These are phyloP conservation scores for Nakaseomyces glabratus DNA, from an alignment of 1,139 yeast species.

Conservation along the genomic window DNA sequence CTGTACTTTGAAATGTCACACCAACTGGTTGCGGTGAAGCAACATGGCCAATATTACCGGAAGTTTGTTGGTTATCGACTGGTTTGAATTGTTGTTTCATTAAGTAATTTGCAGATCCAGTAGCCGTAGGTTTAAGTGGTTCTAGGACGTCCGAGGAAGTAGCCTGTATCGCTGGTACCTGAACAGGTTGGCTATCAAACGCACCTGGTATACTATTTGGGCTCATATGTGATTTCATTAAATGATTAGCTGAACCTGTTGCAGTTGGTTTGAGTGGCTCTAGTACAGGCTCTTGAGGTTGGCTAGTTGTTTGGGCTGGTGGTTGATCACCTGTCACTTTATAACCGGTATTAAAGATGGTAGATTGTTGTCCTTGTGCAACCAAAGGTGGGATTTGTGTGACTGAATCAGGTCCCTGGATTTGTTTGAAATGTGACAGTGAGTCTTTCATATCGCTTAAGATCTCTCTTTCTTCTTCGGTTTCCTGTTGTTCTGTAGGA, in stretches of 20 bases:
- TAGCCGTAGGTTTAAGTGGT: conserved; percentile 27
- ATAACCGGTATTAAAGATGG: conserved; percentile 5
- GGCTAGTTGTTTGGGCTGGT: conserved; percentile 20
- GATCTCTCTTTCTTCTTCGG: conserved; percentile 41
- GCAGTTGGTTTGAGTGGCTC: conserved; percentile 41
- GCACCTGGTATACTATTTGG: neutral
- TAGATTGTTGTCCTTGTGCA: conserved; percentile 16
- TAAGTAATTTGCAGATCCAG: conserved; percentile 28
- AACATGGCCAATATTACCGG: conserved; percentile 8
- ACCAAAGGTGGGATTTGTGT: conserved; percentile 37
- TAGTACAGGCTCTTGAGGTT: conserved; percentile 12
- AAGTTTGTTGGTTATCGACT: conserved; percentile 12
- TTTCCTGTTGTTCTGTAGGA: conserved; percentile 29
- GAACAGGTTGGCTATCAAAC: conserved; percentile 7
- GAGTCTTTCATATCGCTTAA: conserved; percentile 60
- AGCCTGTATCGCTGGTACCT: conserved; percentile 5
- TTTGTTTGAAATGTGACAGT: conserved; percentile 55
- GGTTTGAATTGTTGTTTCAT: conserved; percentile 30
- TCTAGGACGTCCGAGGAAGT: conserved; percentile 8
- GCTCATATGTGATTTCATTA: conserved; percentile 21
- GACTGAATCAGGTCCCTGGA: conserved; percentile 49
- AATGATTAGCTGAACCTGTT: conserved; percentile 41
- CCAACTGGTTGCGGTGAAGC: conserved; percentile 10
- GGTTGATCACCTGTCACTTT: conserved; percentile 11
- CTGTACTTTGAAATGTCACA: conserved; percentile 6